These are phyloP conservation scores for Noccaea caerulescens DNA, from an alignment of 345 rosid species.

Conservation along the genomic window DNA sequence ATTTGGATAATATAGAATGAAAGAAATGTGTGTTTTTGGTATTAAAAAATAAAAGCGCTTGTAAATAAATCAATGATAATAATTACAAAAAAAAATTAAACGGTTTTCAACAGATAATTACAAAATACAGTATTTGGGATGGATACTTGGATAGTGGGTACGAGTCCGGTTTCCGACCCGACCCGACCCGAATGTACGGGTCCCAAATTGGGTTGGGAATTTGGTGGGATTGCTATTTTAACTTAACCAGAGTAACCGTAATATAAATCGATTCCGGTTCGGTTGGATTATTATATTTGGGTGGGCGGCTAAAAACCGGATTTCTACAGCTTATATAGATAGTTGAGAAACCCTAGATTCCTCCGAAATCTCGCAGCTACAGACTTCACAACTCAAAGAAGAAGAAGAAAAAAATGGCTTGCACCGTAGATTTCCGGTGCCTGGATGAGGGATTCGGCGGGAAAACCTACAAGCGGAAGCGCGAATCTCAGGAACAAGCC, in stretches of 20 bases:
- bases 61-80: too few species aligned
- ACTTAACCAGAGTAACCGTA: constrained; percentile 8
- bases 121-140: too few species aligned
- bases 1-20: too few species aligned
- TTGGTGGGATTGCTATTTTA: not conserved
- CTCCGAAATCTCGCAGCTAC: constrained; percentile 10
- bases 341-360: constrained; percentile 22
- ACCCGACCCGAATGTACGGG: too few species aligned
- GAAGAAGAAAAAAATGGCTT: constrained; percentile 65
- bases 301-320: constrained; percentile 5
- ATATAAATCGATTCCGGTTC: constrained; percentile 23
- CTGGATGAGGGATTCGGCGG: constrained; percentile 98
- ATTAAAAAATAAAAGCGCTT: too few species aligned
- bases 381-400: constrained; percentile 7
- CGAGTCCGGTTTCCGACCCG: too few species aligned
- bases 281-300: not conserved
- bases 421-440: constrained; percentile 81
- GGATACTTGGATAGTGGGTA: too few species aligned
- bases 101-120: too few species aligned
- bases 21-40: too few species aligned
- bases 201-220: too few species aligned
- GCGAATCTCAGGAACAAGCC: constrained; percentile 45
- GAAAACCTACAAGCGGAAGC: constrained; percentile 84
- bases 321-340: constrained; percentile 16
- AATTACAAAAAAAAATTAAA: too few species aligned